Base-by-base conservation (phyloP, 176 grass and related monocot genomes). In the Ensete glaucum region DNA sequence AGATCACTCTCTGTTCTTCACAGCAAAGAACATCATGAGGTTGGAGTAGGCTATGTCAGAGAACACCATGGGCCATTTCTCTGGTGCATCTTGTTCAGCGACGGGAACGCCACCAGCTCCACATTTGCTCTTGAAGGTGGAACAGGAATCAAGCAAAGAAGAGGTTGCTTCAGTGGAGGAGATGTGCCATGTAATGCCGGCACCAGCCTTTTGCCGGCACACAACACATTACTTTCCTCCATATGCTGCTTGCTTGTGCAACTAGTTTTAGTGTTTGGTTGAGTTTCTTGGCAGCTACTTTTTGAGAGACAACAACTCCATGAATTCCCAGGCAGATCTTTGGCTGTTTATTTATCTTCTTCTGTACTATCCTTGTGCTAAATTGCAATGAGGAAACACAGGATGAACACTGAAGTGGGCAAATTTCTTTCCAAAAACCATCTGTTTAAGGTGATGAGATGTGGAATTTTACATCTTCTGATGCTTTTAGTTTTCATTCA, bases 61-160 rank as follows among this genome's bases (percentile, higher is more conserved):
- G 88, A 29, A 20, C 80, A 66, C 8, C 84, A 74, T n/a, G 87
- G 87, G n/a, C 84, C 92, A 7, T 90, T 82, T 81, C 90, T 98
- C 77, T 93, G 94, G 94, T 89, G 88, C 76, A 70, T 93, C 62
- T 85, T 98, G 70, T 91, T 93, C 74, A 98, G 86, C 81, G 82
- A 77, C 60, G 88, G 90, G 67, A 89, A 73, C 43, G 34, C 34
- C 34, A 52, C 82, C 58, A 87, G 86, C 71, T 80, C 85, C 51
- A 98, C 74, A 56, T 93, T 98, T 82, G 77, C 73, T 69, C 82
- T 98, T 9, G 94, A 93, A 77, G 88, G 83, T 71, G 86, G 79
- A 53, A 85, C 84, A 67, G 88, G 83, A 67, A 83, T 98, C 75
- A n/a, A 63, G 5, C 94, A 98, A 82, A 81, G 73, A 66, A 87